Percentiles rank a stretch among this genome's conserved stretches.
phyloP scores from a whole-genome alignment of 2,329 filamentous ascomycete genomes.

The Scedosporium dehoogii region DNA sequence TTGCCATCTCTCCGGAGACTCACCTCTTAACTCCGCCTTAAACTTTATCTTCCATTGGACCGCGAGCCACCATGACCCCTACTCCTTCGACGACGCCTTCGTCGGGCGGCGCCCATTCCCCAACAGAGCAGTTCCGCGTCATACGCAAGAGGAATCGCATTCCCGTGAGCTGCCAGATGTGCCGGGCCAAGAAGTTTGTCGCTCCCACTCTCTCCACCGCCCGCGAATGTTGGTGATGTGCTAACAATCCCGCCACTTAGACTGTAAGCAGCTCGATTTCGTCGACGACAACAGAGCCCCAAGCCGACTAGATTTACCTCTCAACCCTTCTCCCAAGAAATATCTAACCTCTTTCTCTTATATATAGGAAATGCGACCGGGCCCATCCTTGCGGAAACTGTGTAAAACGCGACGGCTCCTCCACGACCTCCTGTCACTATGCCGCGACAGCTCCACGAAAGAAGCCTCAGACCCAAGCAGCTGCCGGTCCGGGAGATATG shows the following conservation, averaged over 20 bases:
- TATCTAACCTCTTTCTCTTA: neutral
- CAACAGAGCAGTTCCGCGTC: slow-evolving; percentile 77
- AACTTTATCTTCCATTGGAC: neutral
- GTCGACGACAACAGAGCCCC: slow-evolving; percentile 6
- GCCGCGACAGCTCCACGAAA: slow-evolving; percentile 61
- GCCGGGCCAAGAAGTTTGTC: slow-evolving; percentile 78
- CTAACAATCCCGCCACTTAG: slow-evolving; percentile 22
- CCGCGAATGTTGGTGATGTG: slow-evolving; percentile 8
- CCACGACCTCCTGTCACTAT: slow-evolving; percentile 76
- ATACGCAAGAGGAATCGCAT: slow-evolving; percentile 88
- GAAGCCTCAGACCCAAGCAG: slow-evolving; percentile 57
- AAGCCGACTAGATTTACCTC: neutral
- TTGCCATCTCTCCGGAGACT: neutral
- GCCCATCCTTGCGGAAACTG: slow-evolving; percentile 90
- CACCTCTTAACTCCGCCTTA: neutral
- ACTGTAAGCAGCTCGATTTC: slow-evolving; percentile 16
- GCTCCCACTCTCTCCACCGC: slow-evolving; percentile 4
- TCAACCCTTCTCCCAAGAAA: too few relatives aligned
- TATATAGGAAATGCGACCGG: slow-evolving; percentile 82
- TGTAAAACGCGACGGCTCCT: slow-evolving; percentile 77
- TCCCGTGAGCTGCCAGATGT: slow-evolving; percentile 84
- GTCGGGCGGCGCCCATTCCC: slow-evolving; percentile 58
- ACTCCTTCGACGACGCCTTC: slow-evolving; percentile 73
- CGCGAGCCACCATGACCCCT: slow-evolving; percentile 49
- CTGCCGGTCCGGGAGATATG: slow-evolving; percentile 79